Evolutionary conservation across 768 basidiomycete species (phyloP).

Genomic region (Serendipita sp.): DNA sequence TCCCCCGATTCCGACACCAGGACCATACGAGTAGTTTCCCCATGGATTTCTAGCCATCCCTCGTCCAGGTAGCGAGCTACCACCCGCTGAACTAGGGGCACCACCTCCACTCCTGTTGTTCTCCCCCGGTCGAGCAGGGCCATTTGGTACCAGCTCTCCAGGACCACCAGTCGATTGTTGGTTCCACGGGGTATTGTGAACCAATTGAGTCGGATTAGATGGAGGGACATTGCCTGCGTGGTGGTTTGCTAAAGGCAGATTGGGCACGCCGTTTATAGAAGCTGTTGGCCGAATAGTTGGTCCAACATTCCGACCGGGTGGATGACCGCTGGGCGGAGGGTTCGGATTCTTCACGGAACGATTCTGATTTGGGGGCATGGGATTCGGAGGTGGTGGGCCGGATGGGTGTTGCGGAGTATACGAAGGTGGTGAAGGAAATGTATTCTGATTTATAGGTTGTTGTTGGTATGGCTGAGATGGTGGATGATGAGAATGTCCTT

Average conservation of each 20-base stretch:
- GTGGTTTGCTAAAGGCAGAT: too few relatives aligned
- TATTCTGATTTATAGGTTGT: background rate
- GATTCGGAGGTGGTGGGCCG: background rate
- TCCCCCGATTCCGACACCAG: background rate
- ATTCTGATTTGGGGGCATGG: background rate
- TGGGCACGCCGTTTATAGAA: too few relatives aligned
- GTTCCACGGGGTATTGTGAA: too few relatives aligned
- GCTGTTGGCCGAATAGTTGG: too few relatives aligned
- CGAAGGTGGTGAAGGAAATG: background rate
- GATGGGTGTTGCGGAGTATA: background rate
- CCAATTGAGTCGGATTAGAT: too few relatives aligned
- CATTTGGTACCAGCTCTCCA: background rate
- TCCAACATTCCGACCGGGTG: too few relatives aligned
- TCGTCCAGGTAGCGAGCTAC: background rate
- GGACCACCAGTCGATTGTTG: background rate
- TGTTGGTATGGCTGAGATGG: background rate
- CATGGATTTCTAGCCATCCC: background rate
- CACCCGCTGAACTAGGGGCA: background rate
- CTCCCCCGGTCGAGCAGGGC: background rate
- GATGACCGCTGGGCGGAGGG: too few relatives aligned
- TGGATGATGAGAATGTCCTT: background rate
- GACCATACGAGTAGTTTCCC: slow-evolving; percentile 5
- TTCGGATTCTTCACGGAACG: too few relatives aligned
- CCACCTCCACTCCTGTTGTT: too few relatives aligned
- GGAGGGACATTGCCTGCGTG: too few relatives aligned